These are phyloP conservation scores for Syzygium aqueum DNA, from an alignment of 345 rosid genomes.

Conservation along the genomic window DNA sequence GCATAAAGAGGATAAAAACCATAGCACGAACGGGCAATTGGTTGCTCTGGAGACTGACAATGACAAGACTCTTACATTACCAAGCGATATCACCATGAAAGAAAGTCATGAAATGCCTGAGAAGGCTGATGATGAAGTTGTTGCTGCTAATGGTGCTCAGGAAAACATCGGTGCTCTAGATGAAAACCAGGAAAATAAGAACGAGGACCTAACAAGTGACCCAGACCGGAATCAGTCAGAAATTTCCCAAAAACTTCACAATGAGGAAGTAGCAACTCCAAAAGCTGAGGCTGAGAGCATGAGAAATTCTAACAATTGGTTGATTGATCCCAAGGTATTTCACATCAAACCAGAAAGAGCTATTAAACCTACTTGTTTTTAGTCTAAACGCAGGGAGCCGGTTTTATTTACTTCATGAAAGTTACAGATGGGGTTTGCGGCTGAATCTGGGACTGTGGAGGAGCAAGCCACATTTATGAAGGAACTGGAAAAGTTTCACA, in stretches of 20 bases:
- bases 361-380: neutral
- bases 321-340: slow-evolving; percentile 55
- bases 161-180: neutral
- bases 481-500: slow-evolving; percentile 59
- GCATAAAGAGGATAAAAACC: slow-evolving; percentile 2
- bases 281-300: slow-evolving; percentile 18
- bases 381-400: neutral
- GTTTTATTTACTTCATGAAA: neutral
- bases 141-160: neutral
- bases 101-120: slow-evolving; percentile 14
- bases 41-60: slow-evolving; percentile 4
- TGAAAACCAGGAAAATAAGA: slow-evolving; percentile 12
- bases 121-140: slow-evolving; percentile 5
- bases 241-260: neutral
- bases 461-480: slow-evolving; percentile 58
- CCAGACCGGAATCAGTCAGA: neutral
- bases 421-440: slow-evolving; percentile 42
- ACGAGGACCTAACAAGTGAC: slow-evolving; percentile 6
- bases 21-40: slow-evolving; percentile 14
- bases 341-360: neutral
- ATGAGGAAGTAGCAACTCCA: slow-evolving; percentile 15
- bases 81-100: slow-evolving; percentile 26
- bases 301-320: slow-evolving; percentile 45
- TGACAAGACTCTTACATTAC: slow-evolving; percentile 29
- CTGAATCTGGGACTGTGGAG: slow-evolving; percentile 60